Evolutionary conservation across 805 yeast species (phyloP), one percentile per base, ranked within the genome.

Genomic region (Ogataea nitratoaversa): DNA sequence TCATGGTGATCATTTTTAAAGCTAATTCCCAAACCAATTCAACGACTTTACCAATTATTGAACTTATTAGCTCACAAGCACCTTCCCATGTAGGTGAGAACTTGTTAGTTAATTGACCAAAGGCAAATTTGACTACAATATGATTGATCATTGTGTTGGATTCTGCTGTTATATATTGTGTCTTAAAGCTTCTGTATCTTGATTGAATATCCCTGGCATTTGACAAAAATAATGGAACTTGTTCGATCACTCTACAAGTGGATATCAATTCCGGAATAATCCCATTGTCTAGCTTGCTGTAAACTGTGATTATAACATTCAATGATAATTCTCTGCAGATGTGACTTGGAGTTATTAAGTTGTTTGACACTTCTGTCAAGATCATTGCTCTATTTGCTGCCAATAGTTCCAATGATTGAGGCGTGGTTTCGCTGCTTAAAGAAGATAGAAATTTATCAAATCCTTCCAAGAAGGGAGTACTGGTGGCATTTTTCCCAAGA

Each of bases 11-110:
- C 40, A 76, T 70, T 4, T 57, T 51, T 30, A 61, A 59, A 0
- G 79, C 63, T 16, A 76, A 53, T 0, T 67, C 56, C 95, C 96
- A 88, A 0, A 84, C 65, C 11, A 66, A 36, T 0, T 59, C 62
- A 14, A 71, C 67, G 37, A 65, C 56, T 46, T 68, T 70, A 14
- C 57, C 64, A 12, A 68, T 60, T 8, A 82, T 59, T 3, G 60
- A 53, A 1, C 80, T 76, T 4, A 86, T 54, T 4, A 74, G 71
- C 44, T 82, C 91, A 39, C 71, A 64, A 2, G 84, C 84, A 5
- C 84, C 88, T 16, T 76, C 73, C 95, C 96, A 89, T 12, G 84
- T 72, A 1, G 98, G 98, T 41, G 87, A 84, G 50, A 91, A 88
- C 42, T 77, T 75, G 25, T 80, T 79, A 4, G 87, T 70, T 32